phyloP scores from a whole-genome alignment of 106 monocot genomes.

The Amphibolis antarctica region DNA sequence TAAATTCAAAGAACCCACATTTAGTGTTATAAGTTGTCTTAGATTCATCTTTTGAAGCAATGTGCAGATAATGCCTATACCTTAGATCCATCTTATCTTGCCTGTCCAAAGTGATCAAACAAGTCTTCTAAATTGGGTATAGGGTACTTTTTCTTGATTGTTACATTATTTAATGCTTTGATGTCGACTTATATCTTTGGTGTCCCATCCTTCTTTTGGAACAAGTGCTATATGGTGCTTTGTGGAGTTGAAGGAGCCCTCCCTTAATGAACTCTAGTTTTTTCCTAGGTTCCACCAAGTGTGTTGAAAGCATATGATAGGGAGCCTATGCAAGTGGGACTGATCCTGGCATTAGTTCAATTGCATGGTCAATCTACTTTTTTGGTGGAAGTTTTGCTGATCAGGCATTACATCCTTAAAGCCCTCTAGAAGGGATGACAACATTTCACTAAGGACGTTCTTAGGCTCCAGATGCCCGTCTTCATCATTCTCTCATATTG shows the following conservation, averaged over 20 bases:
- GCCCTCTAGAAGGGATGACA: too few relatives aligned
- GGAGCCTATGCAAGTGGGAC: too few relatives aligned
- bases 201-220: background rate
- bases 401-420: too few relatives aligned
- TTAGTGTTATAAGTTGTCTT: background rate
- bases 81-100: background rate
- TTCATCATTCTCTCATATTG: too few relatives aligned
- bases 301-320: too few relatives aligned
- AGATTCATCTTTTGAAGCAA: background rate
- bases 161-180: background rate
- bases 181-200: background rate
- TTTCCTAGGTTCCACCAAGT: too few relatives aligned
- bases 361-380: too few relatives aligned
- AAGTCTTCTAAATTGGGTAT: background rate
- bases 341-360: too few relatives aligned
- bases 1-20: slow-evolving; percentile 1
- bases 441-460: too few relatives aligned
- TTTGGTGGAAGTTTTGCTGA: too few relatives aligned
- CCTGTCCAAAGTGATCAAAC: background rate
- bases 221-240: background rate
- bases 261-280: too few relatives aligned
- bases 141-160: background rate
- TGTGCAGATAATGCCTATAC: background rate
- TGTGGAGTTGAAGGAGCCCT: background rate
- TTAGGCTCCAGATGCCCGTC: too few relatives aligned